These are phyloP conservation scores for Ilyonectria sp. DNA, from an alignment of 2,329 filamentous ascomycete species.

Conservation along the genomic window DNA sequence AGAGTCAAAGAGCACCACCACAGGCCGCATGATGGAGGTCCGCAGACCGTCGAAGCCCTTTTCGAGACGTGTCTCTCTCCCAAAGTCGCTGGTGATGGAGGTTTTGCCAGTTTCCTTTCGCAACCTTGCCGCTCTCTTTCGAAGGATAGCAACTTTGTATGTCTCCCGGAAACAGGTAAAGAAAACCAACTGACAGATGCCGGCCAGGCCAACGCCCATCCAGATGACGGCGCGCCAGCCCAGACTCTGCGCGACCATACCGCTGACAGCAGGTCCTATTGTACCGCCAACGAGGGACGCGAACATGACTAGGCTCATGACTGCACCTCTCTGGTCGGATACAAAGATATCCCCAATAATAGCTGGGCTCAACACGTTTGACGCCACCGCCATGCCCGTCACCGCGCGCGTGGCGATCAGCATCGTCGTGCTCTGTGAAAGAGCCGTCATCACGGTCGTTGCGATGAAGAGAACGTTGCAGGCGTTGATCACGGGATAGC, in stretches of 20 bases:
- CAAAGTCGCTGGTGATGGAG: no score
- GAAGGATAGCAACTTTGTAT: no score
- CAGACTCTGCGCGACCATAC: conserved; percentile 66
- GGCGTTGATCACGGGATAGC: conserved; percentile 67
- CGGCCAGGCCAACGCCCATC: conserved; percentile 64
- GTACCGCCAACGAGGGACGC: conserved; percentile 72
- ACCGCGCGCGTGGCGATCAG: no score
- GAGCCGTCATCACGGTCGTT: no score
- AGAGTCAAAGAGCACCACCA: conserved; percentile 63
- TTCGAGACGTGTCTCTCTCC: no score
- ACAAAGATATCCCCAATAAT: conserved; percentile 18
- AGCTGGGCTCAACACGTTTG: no score
- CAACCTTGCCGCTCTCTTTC: no score
- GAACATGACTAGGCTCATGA: conserved; percentile 71
- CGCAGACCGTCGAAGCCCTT: no score
- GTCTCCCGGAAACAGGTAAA: no score
- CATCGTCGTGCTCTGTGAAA: no score
- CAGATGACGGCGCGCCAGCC: conserved; percentile 71
- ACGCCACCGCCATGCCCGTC: no score
- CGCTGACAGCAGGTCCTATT: conserved; percentile 69
- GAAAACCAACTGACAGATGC: conserved; percentile 13
- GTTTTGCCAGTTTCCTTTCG: no score
- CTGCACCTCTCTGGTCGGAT: conserved; percentile 68
- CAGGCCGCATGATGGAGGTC: conserved; percentile 61
- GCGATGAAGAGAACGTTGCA: conserved; percentile 57